A percentile compares a stretch with the other conserved stretches of the same genome.
Conservation (phyloP, 345 rosid species). For the Brassica incana region DNA sequence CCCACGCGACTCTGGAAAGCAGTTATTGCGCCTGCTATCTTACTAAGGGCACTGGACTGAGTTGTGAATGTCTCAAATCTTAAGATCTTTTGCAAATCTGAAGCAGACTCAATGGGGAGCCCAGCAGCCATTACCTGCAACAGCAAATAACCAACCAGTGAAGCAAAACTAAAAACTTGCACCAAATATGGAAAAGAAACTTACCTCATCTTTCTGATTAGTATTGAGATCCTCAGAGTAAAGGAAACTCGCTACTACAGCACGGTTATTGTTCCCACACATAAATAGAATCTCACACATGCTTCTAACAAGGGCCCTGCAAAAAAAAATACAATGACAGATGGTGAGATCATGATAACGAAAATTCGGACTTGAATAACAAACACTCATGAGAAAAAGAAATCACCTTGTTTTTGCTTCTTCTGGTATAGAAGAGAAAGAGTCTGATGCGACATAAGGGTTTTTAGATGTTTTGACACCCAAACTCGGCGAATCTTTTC, state of each 20-base stretch:
- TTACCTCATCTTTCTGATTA: conserved; percentile 57
- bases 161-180: neutral
- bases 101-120: conserved; percentile 73
- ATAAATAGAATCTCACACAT: conserved; percentile 89
- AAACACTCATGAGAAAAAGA: conserved; percentile 10
- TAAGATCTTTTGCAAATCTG: conserved; percentile 72
- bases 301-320: conserved; percentile 85
- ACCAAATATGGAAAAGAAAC: conserved; percentile 29
- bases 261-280: conserved; percentile 77
- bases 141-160: conserved; percentile 1
- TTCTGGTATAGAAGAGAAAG: conserved; percentile 62
- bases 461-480: conserved; percentile 44
- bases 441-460: conserved; percentile 48
- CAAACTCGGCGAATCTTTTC: conserved; percentile 42
- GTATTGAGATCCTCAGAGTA: conserved; percentile 41
- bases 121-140: conserved; percentile 57
- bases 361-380: neutral
- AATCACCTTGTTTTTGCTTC: conserved; percentile 77
- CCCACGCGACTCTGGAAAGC: conserved; percentile 94
- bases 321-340: conserved; percentile 12
- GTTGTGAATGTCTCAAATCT: conserved; percentile 62
- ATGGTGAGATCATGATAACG: conserved; percentile 11
- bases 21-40: conserved; percentile 62
- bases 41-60: conserved; percentile 52
- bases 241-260: conserved; percentile 60